phyloP scores from a whole-genome alignment of 164 flowering plant genomes.

The Nymphaea thermarum region DNA sequence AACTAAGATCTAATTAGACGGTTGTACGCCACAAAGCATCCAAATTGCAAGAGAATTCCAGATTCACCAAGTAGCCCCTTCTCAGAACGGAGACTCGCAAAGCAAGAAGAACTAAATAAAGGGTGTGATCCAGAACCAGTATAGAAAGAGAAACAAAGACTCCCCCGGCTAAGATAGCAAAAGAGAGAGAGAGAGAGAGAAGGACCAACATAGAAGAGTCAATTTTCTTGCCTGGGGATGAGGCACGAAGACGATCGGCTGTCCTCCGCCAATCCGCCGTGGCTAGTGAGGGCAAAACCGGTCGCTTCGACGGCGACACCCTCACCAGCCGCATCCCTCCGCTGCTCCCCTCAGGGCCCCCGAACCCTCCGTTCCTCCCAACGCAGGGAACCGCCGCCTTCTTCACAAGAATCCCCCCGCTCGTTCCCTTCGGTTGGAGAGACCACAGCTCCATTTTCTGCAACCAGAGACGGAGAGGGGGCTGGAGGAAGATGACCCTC shows the following conservation, averaged over 20 bases:
- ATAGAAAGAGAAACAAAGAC: neutral
- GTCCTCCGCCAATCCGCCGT: neutral
- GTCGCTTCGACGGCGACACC: neutral
- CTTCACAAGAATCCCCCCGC: neutral
- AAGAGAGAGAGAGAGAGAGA: neutral
- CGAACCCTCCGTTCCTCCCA: neutral
- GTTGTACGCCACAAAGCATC: neutral
- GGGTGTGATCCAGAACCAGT: too few relatives aligned
- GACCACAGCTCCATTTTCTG: neutral
- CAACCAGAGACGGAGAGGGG: too few relatives aligned
- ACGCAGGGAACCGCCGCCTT: neutral
- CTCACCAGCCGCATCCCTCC: neutral
- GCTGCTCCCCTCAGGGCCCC: neutral
- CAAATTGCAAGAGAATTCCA: too few relatives aligned
- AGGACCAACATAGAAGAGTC: neutral
- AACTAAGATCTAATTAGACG: neutral
- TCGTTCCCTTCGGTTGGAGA: neutral
- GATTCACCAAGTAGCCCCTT: neutral
- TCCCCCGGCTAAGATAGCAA: neutral
- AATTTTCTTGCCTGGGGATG: neutral
- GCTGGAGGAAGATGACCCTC: too few relatives aligned
- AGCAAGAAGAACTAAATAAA: too few relatives aligned
- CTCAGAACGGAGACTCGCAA: too few relatives aligned
- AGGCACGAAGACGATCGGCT: neutral
- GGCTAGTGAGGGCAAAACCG: neutral